These are phyloP conservation scores for Juncus inflexus DNA, from an alignment of 176 grass and related monocot genomes.

Conservation along the genomic window DNA sequence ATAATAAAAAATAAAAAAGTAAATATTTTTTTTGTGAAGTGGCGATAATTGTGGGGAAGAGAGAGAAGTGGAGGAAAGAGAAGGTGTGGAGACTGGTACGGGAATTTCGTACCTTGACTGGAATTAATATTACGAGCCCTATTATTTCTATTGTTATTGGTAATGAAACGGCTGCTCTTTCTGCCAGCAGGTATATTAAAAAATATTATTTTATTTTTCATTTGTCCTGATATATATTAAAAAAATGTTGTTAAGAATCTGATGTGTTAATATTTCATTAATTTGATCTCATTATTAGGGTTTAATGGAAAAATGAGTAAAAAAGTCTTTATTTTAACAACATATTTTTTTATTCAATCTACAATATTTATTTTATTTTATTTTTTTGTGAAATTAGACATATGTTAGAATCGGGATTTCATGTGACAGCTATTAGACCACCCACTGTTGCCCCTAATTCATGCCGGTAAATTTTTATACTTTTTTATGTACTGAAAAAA, in stretches of 20 bases:
- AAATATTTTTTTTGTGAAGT: constrained; percentile 38
- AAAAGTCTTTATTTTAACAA: background rate
- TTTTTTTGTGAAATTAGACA: constrained; percentile 38
- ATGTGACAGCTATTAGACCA: constrained; percentile 83
- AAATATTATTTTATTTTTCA: too few relatives aligned
- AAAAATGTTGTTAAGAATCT: background rate
- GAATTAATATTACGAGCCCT: constrained; percentile 58
- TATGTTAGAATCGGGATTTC: constrained; percentile 87
- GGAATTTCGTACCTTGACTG: constrained; percentile 67
- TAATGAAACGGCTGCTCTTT: constrained; percentile 66
- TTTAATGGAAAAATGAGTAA: background rate
- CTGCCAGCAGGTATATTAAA: constrained; percentile 62
- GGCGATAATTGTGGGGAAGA: constrained; percentile 59
- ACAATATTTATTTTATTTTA: constrained; percentile 9
- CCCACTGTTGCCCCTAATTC: constrained; percentile 86
- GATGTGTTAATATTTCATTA: background rate
- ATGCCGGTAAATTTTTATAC: constrained; percentile 51
- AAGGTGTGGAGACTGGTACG: constrained; percentile 67
- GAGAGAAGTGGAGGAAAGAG: constrained; percentile 74
- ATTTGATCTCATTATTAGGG: background rate
- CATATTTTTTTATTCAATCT: background rate
- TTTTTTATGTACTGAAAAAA: background rate
- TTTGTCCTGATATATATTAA: background rate
- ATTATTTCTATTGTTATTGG: constrained; percentile 92
- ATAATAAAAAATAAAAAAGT: background rate